These are phyloP conservation scores for Polytrichum formosum DNA, from an alignment of 225 moss, liverwort and hornwort species.

Conservation along the genomic window DNA sequence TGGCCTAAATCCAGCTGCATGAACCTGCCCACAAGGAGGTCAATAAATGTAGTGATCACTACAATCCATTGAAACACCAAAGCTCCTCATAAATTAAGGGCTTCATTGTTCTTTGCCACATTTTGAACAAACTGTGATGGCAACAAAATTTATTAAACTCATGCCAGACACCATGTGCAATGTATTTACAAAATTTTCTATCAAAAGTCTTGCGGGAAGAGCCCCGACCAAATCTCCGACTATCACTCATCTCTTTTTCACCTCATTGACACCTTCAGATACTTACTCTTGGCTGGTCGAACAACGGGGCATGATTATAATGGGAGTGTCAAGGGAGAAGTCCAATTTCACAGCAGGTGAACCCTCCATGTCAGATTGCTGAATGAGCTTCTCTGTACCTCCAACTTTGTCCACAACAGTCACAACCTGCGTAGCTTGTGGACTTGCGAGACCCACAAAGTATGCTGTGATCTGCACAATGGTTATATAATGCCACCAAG, in stretches of 20 bases:
- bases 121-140: too few species aligned
- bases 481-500: constrained; percentile 5
- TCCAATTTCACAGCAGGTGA: constrained; percentile 84
- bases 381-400: constrained; percentile 84
- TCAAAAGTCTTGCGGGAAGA: too few species aligned
- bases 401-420: constrained; percentile 86
- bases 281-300: constrained; percentile 93
- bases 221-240: too few species aligned
- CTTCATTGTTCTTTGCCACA: too few species aligned
- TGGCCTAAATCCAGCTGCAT: constrained; percentile 99
- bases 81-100: too few species aligned
- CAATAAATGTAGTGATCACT: neutral
- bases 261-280: neutral
- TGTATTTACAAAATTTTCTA: too few species aligned
- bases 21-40: constrained; percentile 47
- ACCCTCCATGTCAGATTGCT: constrained; percentile 90
- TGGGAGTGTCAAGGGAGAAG: constrained; percentile 90
- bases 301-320: constrained; percentile 92
- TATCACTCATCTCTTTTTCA: too few species aligned
- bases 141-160: too few species aligned
- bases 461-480: constrained; percentile 70
- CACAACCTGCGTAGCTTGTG: constrained; percentile 86
- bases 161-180: too few species aligned
- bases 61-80: too few species aligned
- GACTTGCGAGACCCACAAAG: constrained; percentile 87